Conservation (phyloP, 1,139 yeast genomes). For the Yamadazyma sp. region DNA sequence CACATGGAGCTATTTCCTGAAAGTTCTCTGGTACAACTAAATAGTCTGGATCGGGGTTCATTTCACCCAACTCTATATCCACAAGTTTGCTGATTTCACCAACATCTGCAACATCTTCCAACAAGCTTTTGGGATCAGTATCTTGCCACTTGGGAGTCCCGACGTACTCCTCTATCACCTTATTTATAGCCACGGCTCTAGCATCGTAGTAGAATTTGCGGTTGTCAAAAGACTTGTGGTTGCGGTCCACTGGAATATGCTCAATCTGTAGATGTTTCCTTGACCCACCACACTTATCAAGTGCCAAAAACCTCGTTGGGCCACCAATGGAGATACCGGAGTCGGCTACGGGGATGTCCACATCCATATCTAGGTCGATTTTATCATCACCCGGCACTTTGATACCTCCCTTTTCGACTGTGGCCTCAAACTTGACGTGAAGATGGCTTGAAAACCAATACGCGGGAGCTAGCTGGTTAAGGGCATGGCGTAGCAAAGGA, state of each 20-base stretch:
- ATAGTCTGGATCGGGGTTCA: conserved; percentile 15
- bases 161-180: conserved; percentile 36
- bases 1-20: conserved; percentile 29
- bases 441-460: conserved; percentile 91
- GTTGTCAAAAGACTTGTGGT: conserved; percentile 10
- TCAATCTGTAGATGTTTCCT: conserved; percentile 13
- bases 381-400: conserved; percentile 16
- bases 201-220: conserved; percentile 36
- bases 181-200: conserved; percentile 50
- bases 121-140: conserved; percentile 5
- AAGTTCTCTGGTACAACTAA: conserved; percentile 29
- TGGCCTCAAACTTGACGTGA: conserved; percentile 73
- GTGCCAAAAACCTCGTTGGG: conserved; percentile 76
- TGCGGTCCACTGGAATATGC: conserved; percentile 9
- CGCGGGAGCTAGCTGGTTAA: conserved; percentile 57
- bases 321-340: conserved; percentile 10
- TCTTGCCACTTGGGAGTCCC: conserved; percentile 12
- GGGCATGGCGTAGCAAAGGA: conserved; percentile 61
- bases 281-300: conserved; percentile 65
- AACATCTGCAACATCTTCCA: conserved; percentile 3
- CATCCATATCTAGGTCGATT: conserved; percentile 24
- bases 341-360: conserved; percentile 18
- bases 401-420: conserved; percentile 18
- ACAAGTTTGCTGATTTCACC: conserved; percentile 17
- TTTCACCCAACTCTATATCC: conserved; percentile 18